Evolutionary conservation across 1,284 basidiomycete genomes (phyloP), one percentile per base, ranked within the genome.

Genomic region (Papiliotrema laurentii): DNA sequence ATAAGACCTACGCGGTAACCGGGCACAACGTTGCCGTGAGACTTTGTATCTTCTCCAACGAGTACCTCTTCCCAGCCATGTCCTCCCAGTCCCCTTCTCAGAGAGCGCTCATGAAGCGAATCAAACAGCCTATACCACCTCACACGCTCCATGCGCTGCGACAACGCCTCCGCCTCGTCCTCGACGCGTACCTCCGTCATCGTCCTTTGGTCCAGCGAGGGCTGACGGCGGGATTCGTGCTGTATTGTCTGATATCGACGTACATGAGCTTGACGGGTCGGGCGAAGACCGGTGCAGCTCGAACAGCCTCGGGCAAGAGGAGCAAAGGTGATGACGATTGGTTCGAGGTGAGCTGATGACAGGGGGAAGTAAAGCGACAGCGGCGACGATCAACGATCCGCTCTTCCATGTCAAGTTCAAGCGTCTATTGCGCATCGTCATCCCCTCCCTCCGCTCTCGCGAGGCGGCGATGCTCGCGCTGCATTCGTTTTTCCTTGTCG

Each of bases 401-500:
- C 71, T 89, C 16, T 97, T 97, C 76, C 93, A 93, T 64, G 79
- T 83, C 60, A 81, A 90, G 10, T 78, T 98, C 25, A 80, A 81
- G 39, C 75, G 75, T 36, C 85, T 98, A 43, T 76, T 97, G 24
- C 80, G 83, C 27, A 96, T 97, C 54, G 88, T 96, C 18, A 89
- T 97, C 51, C 94, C 93, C 2, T 81, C 85, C 22, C 75, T 89
- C 56, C 81, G 82, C 43, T 89, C 86, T 4, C 88, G 90, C 61
- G 92, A 97, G 72, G 88, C 90, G 0, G 76, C 87, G 37, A 81
- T 97, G 50, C 79, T 98, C 5, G 76, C 86, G 47, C 85, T 90
- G 75, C 92, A 97, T 68, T 88, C 91, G 4, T 82, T 83, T 63
- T 81, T 97, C 56, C 80, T 98, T 46, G 80, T 97, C 16, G 85